Evolutionary conservation across 225 moss, liverwort and hornwort genomes (phyloP).

Genomic region (Asterella californica): DNA sequence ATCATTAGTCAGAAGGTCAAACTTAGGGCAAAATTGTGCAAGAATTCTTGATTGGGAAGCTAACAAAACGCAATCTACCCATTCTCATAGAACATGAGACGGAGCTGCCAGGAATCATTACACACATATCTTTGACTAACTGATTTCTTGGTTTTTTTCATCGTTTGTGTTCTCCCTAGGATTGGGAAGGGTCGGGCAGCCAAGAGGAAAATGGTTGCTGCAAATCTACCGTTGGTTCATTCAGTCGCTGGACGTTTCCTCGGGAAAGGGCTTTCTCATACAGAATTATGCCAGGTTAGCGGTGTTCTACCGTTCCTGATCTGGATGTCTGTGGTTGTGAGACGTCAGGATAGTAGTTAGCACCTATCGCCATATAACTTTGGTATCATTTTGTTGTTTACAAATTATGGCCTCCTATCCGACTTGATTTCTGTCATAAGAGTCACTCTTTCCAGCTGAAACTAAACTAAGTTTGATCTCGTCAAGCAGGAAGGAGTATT

Average conservation of each 20-base stretch:
- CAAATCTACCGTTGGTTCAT: slow-evolving; percentile 76
- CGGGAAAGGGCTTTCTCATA: slow-evolving; percentile 83
- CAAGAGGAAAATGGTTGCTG: slow-evolving; percentile 93
- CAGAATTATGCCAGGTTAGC: slow-evolving; percentile 74
- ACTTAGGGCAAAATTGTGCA: background rate
- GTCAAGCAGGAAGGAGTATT: slow-evolving; percentile 58
- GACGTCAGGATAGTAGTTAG: background rate
- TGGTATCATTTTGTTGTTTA: background rate
- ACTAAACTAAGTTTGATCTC: background rate
- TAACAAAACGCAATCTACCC: background rate
- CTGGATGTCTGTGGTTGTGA: background rate
- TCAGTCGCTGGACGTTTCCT: slow-evolving; percentile 77
- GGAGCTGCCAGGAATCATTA: background rate
- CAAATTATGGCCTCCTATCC: too few species aligned
- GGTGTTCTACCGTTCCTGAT: background rate
- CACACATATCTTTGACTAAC: background rate
- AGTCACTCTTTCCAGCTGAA: background rate
- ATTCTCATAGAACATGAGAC: background rate
- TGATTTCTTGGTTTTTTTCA: background rate
- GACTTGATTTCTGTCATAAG: too few species aligned
- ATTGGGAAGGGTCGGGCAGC: slow-evolving; percentile 92
- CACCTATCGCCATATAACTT: background rate
- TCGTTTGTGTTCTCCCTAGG: slow-evolving; percentile 28
- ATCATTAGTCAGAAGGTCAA: background rate
- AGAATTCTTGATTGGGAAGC: background rate